A percentile compares a stretch with the other conserved stretches of the same genome.
phyloP scores from a whole-genome alignment of 1,284 basidiomycete species.

The Inonotus obliquus region DNA sequence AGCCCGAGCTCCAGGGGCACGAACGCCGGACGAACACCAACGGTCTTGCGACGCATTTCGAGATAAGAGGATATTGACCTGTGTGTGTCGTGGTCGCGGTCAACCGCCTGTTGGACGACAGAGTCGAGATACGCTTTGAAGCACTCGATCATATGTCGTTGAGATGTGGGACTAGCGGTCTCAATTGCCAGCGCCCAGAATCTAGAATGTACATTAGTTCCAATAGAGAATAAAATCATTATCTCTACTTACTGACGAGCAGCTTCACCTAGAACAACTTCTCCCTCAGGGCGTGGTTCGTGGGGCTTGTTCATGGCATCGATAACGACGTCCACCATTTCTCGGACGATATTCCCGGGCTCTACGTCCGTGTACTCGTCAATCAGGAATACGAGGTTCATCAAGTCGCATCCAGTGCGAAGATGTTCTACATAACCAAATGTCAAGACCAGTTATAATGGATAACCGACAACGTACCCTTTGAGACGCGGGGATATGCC shows the following conservation, averaged over 20 bases:
- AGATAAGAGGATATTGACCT: slow-evolving; percentile 57
- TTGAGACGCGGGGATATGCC: slow-evolving; percentile 22
- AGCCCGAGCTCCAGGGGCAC: slow-evolving; percentile 48
- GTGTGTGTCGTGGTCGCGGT: slow-evolving; percentile 41
- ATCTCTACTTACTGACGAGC: slow-evolving; percentile 25
- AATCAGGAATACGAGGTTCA: slow-evolving; percentile 38
- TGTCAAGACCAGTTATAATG: neutral
- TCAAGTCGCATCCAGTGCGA: slow-evolving; percentile 34
- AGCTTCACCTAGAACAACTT: slow-evolving; percentile 31
- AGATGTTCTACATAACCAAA: slow-evolving; percentile 19
- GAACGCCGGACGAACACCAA: slow-evolving; percentile 55
- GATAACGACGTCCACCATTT: slow-evolving; percentile 31
- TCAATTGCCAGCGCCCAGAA: slow-evolving; percentile 49
- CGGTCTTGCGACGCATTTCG: slow-evolving; percentile 49
- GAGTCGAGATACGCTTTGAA: slow-evolving; percentile 51
- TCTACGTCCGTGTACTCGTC: slow-evolving; percentile 38
- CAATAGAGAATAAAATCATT: neutral
- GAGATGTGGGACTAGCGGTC: slow-evolving; percentile 46
- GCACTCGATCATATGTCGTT: slow-evolving; percentile 53
- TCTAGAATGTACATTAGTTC: slow-evolving; percentile 27
- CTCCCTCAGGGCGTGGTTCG: slow-evolving; percentile 28
- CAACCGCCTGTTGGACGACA: slow-evolving; percentile 45
- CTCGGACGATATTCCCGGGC: slow-evolving; percentile 22
- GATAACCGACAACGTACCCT: neutral
- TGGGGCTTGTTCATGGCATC: slow-evolving; percentile 33